These are phyloP conservation scores for Penicillium corylophilum DNA, from an alignment of 2,329 filamentous ascomycete genomes.

Conservation along the genomic window DNA sequence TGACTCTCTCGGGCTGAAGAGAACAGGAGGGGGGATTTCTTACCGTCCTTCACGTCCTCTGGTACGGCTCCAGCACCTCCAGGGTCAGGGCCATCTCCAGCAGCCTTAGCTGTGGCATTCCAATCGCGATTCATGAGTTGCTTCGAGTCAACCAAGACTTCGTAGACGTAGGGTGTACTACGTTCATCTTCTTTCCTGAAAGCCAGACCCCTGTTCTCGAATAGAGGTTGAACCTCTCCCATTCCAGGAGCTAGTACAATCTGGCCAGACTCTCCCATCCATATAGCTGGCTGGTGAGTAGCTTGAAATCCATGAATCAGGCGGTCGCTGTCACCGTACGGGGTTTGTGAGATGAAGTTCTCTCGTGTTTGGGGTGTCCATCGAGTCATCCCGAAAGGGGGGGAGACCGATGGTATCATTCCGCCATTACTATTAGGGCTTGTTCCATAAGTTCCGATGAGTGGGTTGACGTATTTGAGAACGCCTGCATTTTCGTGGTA, in stretches of 20 bases:
- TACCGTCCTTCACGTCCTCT: constrained; percentile 30
- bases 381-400: constrained; percentile 49
- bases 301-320: constrained; percentile 52
- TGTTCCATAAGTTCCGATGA: constrained; percentile 21
- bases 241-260: constrained; percentile 45
- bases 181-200: constrained; percentile 47
- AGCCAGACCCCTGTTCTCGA: constrained; percentile 42
- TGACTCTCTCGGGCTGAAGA: too few species aligned
- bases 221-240: constrained; percentile 32
- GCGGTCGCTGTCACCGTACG: constrained; percentile 46
- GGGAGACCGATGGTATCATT: constrained; percentile 25
- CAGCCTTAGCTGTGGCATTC: constrained; percentile 37
- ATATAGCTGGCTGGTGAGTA: constrained; percentile 54
- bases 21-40: background rate
- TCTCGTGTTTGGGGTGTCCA: constrained; percentile 52
- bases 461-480: constrained; percentile 20
- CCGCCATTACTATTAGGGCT: constrained; percentile 23
- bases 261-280: constrained; percentile 53
- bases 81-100: constrained; percentile 37
- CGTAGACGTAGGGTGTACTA: constrained; percentile 50
- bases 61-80: constrained; percentile 43
- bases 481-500: constrained; percentile 15
- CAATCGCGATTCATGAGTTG: constrained; percentile 34
- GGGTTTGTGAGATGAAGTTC: constrained; percentile 53
- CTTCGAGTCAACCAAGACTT: constrained; percentile 43